phyloP scores from a whole-genome alignment of 352 stramenopile species.

The Globisporangium spinosum region DNA sequence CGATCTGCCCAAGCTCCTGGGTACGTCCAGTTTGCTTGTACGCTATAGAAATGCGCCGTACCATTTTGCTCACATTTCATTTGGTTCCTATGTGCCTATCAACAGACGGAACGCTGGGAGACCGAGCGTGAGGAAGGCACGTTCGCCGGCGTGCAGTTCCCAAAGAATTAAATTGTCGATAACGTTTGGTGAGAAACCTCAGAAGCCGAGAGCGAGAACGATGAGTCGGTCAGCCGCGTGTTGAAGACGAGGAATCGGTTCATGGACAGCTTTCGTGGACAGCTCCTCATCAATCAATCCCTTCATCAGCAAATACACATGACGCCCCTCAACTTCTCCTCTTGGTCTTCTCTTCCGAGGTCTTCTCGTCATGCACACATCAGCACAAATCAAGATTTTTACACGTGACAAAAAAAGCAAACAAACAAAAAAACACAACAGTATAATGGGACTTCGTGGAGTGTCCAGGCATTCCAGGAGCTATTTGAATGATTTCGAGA shows the following conservation, averaged over 20 bases:
- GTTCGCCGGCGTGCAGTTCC: conserved; percentile 81
- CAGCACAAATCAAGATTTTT: background rate
- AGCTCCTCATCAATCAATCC: background rate
- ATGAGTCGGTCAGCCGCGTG: background rate
- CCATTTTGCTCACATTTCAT: background rate
- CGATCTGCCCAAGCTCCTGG: conserved; percentile 76
- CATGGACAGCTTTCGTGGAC: background rate
- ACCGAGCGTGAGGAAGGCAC: conserved; percentile 77
- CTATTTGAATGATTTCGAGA: conserved; percentile 3
- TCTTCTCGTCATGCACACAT: background rate
- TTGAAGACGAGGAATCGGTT: conserved; percentile 3
- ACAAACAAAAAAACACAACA: background rate
- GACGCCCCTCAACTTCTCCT: background rate
- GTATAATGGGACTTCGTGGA: background rate
- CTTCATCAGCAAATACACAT: conserved; percentile 10
- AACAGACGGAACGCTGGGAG: conserved; percentile 74
- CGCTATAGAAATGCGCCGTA: conserved; percentile 9
- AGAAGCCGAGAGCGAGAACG: background rate
- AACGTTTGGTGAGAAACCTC: background rate
- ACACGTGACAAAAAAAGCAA: conserved; percentile 4
- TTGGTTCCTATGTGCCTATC: conserved; percentile 5
- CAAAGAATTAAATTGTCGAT: conserved; percentile 43
- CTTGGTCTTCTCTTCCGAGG: background rate
- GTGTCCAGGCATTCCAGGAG: background rate
- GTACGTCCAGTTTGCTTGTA: conserved; percentile 28